Evolutionary conservation across 306 rosid species (phyloP), one percentile per base, ranked within the genome.

Genomic region (Pueraria montana): DNA sequence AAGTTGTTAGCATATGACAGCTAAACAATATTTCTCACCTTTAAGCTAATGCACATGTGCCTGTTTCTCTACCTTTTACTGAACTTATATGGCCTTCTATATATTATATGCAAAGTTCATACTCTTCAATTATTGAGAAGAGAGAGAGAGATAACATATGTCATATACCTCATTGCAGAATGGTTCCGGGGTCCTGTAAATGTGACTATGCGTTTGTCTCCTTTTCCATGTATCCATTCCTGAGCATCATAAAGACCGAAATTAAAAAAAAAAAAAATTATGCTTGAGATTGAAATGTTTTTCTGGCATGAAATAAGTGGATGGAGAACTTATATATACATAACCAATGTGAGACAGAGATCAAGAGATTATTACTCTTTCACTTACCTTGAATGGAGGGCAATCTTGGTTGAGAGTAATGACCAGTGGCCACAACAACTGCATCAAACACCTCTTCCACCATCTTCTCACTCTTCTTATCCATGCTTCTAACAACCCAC

Each of bases 151-250:
- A 65, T 74, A 42, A 6, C 14, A 53, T 5, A 21, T 30, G 2
- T 38, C 50, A 26, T 58, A 27, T 89, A 91, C 99, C 98, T 96
- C 94, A 45, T 93, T 63, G 34, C 74, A 79, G 92, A 89, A 92
- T 76, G 92, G 94, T 68, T 92, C 92, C 2, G 98, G 94, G 72
- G 87, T 82, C 68, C 98, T 82, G 87, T 96, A 96, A 49, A 93
- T 80, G 83, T 96, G 99, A 79, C 98, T 91, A 34, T 96, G 99
- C 87, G 92, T 84, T 86, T 93, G 99, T 86, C 84, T 93, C 75
- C 94, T 82, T 87, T 90, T 93, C 98, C 99, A 96, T 83, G 84
- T 74, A 55, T 88, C 97, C 94, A 93, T 92, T 83, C 99, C 99
- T 95, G 23, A 32, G 42, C 64, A 77, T 40, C 52, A 78, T 7